phyloP scores from a whole-genome alignment of 179 eudicot species.

The Dionaea muscipula region DNA sequence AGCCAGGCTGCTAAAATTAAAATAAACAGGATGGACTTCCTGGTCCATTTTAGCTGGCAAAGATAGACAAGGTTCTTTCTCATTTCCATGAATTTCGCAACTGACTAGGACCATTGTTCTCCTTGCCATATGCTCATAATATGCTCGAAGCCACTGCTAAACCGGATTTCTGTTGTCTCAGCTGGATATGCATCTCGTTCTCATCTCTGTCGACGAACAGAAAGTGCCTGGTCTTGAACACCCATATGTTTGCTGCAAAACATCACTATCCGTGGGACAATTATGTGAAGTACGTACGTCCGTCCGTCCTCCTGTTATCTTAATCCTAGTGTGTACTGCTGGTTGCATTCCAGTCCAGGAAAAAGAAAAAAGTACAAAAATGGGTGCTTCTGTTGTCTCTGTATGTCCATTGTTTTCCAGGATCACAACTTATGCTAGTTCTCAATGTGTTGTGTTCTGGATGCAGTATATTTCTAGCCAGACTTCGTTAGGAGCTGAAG shows the following conservation, averaged over 20 bases:
- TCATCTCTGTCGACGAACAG: slow-evolving; percentile 40
- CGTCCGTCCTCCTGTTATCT: slow-evolving; percentile 1
- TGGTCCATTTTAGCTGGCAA: too few relatives aligned
- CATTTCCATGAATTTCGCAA: too few relatives aligned
- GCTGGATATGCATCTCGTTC: slow-evolving; percentile 42
- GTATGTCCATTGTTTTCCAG: neutral
- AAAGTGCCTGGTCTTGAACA: slow-evolving; percentile 28
- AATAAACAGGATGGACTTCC: too few relatives aligned
- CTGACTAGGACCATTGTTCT: neutral
- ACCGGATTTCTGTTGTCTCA: slow-evolving; percentile 21
- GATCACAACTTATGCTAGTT: slow-evolving; percentile 4
- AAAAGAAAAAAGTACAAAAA: too few relatives aligned
- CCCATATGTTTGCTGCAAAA: slow-evolving; percentile 38
- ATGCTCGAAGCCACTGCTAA: slow-evolving; percentile 8
- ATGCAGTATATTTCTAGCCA: slow-evolving; percentile 50
- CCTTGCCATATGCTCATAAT: neutral
- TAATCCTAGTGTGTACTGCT: too few relatives aligned
- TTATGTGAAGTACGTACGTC: slow-evolving; percentile 48
- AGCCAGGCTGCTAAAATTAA: too few relatives aligned
- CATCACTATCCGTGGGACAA: slow-evolving; percentile 36
- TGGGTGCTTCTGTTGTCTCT: too few relatives aligned
- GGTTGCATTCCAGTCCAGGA: too few relatives aligned
- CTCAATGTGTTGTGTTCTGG: neutral
- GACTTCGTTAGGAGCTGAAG: slow-evolving; percentile 38
- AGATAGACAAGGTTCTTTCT: too few relatives aligned